Conservation (phyloP, 345 rosid genomes). For the Excoecaria cochinchinensis region DNA sequence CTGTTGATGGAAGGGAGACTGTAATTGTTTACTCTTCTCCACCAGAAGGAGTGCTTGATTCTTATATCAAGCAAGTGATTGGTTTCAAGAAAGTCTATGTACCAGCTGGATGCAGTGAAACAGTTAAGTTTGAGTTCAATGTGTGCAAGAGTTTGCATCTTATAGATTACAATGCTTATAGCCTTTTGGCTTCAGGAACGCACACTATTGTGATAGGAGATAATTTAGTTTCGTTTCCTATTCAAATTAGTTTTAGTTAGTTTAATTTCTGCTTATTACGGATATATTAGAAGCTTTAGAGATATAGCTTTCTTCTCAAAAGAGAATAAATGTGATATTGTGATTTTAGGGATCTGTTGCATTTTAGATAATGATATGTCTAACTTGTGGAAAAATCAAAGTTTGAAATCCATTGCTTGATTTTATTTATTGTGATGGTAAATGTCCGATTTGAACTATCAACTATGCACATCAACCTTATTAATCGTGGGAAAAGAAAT, state of each 20-base stretch:
- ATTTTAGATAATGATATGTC: too few relatives aligned
- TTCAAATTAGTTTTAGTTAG: background rate
- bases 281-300: too few relatives aligned
- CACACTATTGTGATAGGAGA: conserved; percentile 18
- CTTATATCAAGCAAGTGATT: conserved; percentile 17
- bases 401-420: too few relatives aligned
- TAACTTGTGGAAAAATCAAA: too few relatives aligned
- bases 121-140: conserved; percentile 8
- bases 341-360: too few relatives aligned
- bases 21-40: conserved; percentile 20
- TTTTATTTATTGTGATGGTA: too few relatives aligned
- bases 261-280: background rate
- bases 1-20: conserved; percentile 14
- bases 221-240: background rate
- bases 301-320: too few relatives aligned
- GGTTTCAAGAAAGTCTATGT: conserved; percentile 21
- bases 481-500: too few relatives aligned
- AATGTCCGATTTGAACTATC: too few relatives aligned
- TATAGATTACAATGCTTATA: conserved; percentile 14
- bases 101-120: background rate
- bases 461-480: too few relatives aligned
- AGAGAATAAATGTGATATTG: too few relatives aligned
- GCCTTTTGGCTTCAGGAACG: conserved; percentile 10
- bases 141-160: conserved; percentile 13
- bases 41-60: conserved; percentile 7